phyloP scores from a whole-genome alignment of 441 rosid genomes.

The Heliophila coronopifolia region DNA sequence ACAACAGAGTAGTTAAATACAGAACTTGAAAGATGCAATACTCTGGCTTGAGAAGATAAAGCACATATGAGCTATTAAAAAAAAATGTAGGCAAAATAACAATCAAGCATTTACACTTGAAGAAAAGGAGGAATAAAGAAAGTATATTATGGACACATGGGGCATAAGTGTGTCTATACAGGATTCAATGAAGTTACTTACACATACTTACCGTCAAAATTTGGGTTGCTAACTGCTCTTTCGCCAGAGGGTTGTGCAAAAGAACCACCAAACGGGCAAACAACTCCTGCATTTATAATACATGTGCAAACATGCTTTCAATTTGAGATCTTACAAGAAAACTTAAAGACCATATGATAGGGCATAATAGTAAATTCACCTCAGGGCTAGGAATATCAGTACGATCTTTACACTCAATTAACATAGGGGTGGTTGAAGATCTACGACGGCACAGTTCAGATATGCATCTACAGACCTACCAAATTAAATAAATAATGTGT shows the following conservation, averaged over 20 bases:
- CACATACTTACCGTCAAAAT: constrained; percentile 68
- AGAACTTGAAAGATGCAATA: constrained; percentile 13
- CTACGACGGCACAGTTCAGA: constrained; percentile 77
- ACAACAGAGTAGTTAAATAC: constrained; percentile 5
- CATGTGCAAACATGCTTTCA: constrained; percentile 5
- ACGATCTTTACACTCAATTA: constrained; percentile 78
- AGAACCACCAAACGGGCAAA: constrained; percentile 94
- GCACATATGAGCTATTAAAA: constrained; percentile 7
- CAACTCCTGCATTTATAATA: constrained; percentile 52
- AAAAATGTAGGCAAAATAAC: background rate
- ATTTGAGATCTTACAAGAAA: constrained; percentile 13
- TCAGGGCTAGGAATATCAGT: constrained; percentile 81
- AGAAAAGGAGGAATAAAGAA: background rate
- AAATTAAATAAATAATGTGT: background rate
- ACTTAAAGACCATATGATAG: constrained; percentile 19
- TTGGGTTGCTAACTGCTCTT: constrained; percentile 85
- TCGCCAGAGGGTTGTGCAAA: constrained; percentile 84
- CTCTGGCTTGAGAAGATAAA: too few species aligned
- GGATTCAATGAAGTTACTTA: constrained; percentile 5
- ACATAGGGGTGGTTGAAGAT: constrained; percentile 52
- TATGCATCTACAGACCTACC: constrained; percentile 96
- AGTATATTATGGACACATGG: background rate
- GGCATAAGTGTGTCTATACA: constrained; percentile 1
- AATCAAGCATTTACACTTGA: constrained; percentile 13
- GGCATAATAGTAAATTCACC: constrained; percentile 37